phyloP scores from a whole-genome alignment of 768 basidiomycete species.

The Fistulinella prunicolor region DNA sequence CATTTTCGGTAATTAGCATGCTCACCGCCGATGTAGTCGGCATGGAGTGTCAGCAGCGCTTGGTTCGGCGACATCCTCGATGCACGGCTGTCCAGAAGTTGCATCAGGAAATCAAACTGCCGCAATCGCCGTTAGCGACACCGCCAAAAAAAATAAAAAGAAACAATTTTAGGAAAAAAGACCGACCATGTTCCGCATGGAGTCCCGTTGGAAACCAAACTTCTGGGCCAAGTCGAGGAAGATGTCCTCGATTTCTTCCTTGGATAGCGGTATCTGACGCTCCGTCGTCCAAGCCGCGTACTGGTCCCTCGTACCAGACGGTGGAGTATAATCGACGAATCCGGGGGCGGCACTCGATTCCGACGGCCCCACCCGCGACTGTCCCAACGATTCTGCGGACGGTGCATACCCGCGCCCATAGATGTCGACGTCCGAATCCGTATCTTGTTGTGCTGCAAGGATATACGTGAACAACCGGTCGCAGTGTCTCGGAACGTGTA shows the following conservation, averaged over 20 bases:
- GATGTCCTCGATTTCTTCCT: slow-evolving; percentile 99
- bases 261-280: slow-evolving; percentile 92
- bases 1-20: slow-evolving; percentile 99
- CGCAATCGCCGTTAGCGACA: slow-evolving; percentile 8
- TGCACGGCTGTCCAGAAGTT: slow-evolving; percentile 91
- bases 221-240: slow-evolving; percentile 97
- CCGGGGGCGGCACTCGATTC: slow-evolving; percentile 73
- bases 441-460: slow-evolving; percentile 66
- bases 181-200: slow-evolving; percentile 90
- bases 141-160: neutral
- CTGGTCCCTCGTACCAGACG: slow-evolving; percentile 65
- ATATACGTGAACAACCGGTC: slow-evolving; percentile 2
- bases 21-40: slow-evolving; percentile 98
- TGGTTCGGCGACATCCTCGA: slow-evolving; percentile 97
- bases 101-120: slow-evolving; percentile 97
- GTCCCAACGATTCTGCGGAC: slow-evolving; percentile 73
- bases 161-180: slow-evolving; percentile 15
- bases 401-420: slow-evolving; percentile 66
- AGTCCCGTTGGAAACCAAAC: slow-evolving; percentile 96
- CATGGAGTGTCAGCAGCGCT: slow-evolving; percentile 91
- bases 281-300: slow-evolving; percentile 95
- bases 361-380: slow-evolving; percentile 56
- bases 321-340: slow-evolving; percentile 58
- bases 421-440: slow-evolving; percentile 77
- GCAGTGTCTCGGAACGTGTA: no score